Evolutionary conservation across 2,329 filamentous ascomycete species (phyloP), one percentile per base, ranked within the genome.

Genomic region (Ophiocordyceps camponoti-rufipedis): DNA sequence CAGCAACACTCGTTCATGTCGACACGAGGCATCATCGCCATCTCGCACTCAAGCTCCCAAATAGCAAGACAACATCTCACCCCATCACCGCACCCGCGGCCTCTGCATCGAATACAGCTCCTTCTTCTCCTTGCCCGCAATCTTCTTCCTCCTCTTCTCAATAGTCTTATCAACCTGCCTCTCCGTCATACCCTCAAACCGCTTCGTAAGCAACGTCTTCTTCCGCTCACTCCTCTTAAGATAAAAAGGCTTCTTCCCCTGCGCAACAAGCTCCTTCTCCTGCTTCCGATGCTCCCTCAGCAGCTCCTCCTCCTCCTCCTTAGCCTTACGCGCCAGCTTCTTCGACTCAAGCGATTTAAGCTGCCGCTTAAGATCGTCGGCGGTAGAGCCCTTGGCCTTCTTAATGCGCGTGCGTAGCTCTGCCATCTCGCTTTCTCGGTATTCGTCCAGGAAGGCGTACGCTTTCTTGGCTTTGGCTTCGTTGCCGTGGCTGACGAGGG

Each of bases 161-260:
- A 96, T 85, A 13, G 81, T 78, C 66, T 80, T 82, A 50, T 93
- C 83, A 48, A 87, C 75, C 63, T 95, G 80, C 60, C 80, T 82
- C 58, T 82, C 82, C 63, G 85, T 91, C 81, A 96, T 82, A 48
- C 75, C 74, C 54, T 80, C 74, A 63, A 84, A 95, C 59, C 82
- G 78, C 55, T 91, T 80, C 57, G 84, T 69, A 50, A 95, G 67
- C 46, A 87, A 70, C 62, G 81, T 70, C 70, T 89, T 86, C 79
- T 91, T 94, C 69, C 91, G 76, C 65, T 95, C 89, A 57, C 80
- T 78, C 67, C 80, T 81, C 75, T 98, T 98, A 55, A 96, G 68
- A 63, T 85, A 96, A 66, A 87, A 98, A 0, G 91, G 89, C 59
- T 74, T 78, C 76, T 95, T 95, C 49, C 91, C 91, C 66, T 93